phyloP scores from a whole-genome alignment of 805 yeast species.

The Candida hispaniensis region DNA sequence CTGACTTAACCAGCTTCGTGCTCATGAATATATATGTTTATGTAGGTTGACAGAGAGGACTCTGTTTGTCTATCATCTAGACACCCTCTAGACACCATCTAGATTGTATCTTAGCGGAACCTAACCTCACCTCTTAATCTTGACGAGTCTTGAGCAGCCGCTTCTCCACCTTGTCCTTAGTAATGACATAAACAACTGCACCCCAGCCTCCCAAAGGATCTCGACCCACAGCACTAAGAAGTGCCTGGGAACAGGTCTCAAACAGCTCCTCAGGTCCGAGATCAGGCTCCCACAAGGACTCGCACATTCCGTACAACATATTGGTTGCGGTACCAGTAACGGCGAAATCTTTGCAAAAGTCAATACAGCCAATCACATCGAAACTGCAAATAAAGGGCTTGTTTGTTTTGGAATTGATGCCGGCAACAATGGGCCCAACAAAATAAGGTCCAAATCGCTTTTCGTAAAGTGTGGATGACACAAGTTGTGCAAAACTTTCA shows the following conservation, averaged over 20 bases:
- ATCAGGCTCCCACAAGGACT: conserved; percentile 85
- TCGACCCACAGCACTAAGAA: conserved; percentile 90
- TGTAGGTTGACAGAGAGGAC: too few species aligned
- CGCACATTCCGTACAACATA: conserved; percentile 98
- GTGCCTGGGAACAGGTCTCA: conserved; percentile 89
- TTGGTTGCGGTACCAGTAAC: conserved; percentile 96
- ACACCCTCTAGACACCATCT: too few species aligned
- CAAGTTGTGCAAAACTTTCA: conserved; percentile 81
- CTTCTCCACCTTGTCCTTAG: conserved; percentile 83
- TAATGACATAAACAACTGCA: conserved; percentile 82
- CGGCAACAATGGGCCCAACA: conserved; percentile 94
- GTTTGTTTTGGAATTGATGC: conserved; percentile 68
- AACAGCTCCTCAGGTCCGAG: conserved; percentile 91
- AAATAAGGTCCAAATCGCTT: conserved; percentile 89
- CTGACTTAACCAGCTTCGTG: too few species aligned
- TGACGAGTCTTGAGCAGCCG: conserved; percentile 88
- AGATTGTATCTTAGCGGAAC: too few species aligned
- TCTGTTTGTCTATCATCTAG: too few species aligned
- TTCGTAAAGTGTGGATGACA: conserved; percentile 81
- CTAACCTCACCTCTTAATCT: conserved; percentile 50
- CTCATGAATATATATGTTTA: too few species aligned
- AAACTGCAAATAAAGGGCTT: conserved; percentile 91
- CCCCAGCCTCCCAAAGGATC: conserved; percentile 99
- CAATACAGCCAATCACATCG: conserved; percentile 94
- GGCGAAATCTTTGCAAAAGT: conserved; percentile 85